Evolutionary conservation across 352 stramenopile genomes (phyloP).

Genomic region (Globisporangium nunn): DNA sequence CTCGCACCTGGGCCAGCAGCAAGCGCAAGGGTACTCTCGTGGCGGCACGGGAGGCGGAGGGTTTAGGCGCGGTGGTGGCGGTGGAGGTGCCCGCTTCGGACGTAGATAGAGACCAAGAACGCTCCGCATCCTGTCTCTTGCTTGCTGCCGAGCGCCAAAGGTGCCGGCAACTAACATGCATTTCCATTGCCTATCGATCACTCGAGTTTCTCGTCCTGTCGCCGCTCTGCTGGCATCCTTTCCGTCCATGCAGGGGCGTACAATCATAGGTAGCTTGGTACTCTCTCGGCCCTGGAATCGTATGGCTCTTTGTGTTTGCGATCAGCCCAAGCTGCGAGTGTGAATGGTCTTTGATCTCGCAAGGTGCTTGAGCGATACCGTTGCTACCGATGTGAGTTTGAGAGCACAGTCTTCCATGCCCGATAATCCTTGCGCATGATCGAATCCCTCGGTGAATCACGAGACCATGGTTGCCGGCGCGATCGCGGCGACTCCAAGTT

Average conservation of each 20-base stretch:
- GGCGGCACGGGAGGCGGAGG: conserved; percentile 15
- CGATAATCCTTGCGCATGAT: no score
- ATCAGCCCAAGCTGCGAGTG: no score
- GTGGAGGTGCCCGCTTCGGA: conserved; percentile 22
- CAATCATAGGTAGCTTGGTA: no score
- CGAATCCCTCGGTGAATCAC: no score
- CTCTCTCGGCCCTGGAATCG: no score
- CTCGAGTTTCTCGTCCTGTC: background rate
- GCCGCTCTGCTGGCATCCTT: background rate
- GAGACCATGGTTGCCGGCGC: background rate
- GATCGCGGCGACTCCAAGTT: background rate
- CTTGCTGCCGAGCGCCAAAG: background rate
- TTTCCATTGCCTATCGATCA: background rate
- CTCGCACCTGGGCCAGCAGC: conserved; percentile 4
- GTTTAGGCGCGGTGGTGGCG: conserved; percentile 14
- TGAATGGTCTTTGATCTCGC: no score
- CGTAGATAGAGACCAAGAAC: conserved; percentile 12
- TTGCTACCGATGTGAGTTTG: no score
- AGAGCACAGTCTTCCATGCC: no score
- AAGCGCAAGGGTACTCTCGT: conserved; percentile 17
- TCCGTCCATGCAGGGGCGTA: no score
- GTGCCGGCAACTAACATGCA: background rate
- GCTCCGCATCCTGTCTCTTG: background rate
- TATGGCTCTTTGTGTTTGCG: no score
- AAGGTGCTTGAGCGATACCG: no score